A percentile compares a stretch with the other conserved stretches of the same genome.
phyloP scores from a whole-genome alignment of 371 early-diverging fungal genomes.

The Mortierella polycephala region DNA sequence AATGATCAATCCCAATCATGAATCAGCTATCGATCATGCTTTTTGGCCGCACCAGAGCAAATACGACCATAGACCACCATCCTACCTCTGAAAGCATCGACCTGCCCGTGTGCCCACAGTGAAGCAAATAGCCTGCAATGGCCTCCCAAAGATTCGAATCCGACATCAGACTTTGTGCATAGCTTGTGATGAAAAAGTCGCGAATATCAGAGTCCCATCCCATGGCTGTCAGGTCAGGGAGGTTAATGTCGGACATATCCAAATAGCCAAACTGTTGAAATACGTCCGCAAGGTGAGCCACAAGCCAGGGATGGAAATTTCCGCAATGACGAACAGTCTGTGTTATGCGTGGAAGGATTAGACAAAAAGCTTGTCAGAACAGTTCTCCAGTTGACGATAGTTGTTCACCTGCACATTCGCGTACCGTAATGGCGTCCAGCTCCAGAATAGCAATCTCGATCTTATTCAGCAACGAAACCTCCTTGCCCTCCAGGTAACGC shows the following conservation, averaged over 20 bases:
- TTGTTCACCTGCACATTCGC: background rate
- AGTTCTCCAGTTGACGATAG: background rate
- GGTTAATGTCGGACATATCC: conserved; percentile 26
- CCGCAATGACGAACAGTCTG: conserved; percentile 43
- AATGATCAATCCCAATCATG: too few species aligned
- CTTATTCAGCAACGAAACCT: conserved; percentile 19
- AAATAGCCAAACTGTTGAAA: conserved; percentile 38
- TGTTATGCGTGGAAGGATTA: too few species aligned
- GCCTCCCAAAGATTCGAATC: conserved; percentile 37
- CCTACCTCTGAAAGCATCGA: conserved; percentile 37
- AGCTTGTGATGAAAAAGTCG: conserved; percentile 43
- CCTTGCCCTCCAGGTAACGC: conserved; percentile 14
- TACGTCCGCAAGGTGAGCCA: conserved; percentile 40
- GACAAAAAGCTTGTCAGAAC: background rate
- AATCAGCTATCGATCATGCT: background rate
- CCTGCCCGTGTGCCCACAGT: conserved; percentile 32
- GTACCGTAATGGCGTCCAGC: conserved; percentile 47
- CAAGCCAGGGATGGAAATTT: conserved; percentile 48
- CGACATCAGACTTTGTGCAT: conserved; percentile 50
- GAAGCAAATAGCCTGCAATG: conserved; percentile 41
- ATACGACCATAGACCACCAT: background rate
- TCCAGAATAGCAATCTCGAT: conserved; percentile 43
- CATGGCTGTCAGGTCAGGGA: conserved; percentile 15
- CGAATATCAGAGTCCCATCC: conserved; percentile 36
- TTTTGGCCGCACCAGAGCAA: background rate